Evolutionary conservation across 2,329 filamentous ascomycete species (phyloP).

Genomic region (Macroventuria anomochaeta): DNA sequence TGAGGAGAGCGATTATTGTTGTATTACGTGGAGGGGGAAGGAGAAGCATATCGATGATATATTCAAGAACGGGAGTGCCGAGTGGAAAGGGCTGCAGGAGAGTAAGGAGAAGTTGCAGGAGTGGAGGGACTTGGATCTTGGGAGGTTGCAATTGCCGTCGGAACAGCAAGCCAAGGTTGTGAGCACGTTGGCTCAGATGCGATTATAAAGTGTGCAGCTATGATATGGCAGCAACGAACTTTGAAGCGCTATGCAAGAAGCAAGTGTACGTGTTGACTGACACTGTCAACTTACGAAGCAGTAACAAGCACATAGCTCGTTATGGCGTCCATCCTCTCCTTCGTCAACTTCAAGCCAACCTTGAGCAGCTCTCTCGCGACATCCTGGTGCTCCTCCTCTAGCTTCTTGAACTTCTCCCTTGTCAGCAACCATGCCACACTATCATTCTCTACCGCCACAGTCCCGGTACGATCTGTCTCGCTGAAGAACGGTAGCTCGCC

Average conservation of each 20-base stretch:
- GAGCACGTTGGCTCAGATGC: neutral
- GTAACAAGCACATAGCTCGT: conserved; percentile 54
- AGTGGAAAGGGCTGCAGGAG: conserved; percentile 16
- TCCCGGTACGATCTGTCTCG: conserved; percentile 85
- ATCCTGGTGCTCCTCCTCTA: conserved; percentile 76
- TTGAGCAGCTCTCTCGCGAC: conserved; percentile 84
- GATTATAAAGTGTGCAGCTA: neutral
- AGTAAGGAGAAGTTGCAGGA: conserved; percentile 10
- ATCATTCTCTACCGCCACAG: conserved; percentile 80
- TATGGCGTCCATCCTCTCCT: conserved; percentile 83
- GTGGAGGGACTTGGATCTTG: conserved; percentile 8
- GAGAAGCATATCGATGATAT: conserved; percentile 21
- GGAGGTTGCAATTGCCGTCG: neutral
- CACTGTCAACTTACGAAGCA: conserved; percentile 27
- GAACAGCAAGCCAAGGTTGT: neutral
- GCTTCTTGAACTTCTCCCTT: conserved; percentile 69
- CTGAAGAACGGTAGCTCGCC: conserved; percentile 97
- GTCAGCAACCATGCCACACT: conserved; percentile 85
- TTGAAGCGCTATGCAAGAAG: neutral
- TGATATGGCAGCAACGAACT: neutral
- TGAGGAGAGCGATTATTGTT: conserved; percentile 12
- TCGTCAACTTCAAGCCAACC: conserved; percentile 91
- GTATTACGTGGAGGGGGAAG: conserved; percentile 19
- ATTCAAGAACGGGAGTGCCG: conserved; percentile 13
- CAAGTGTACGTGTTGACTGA: neutral